A percentile compares a stretch with the other conserved stretches of the same genome.
These are phyloP conservation scores for Sugiyamaella grinbergsii DNA, from an alignment of 1,139 yeast genomes.

Conservation along the genomic window DNA sequence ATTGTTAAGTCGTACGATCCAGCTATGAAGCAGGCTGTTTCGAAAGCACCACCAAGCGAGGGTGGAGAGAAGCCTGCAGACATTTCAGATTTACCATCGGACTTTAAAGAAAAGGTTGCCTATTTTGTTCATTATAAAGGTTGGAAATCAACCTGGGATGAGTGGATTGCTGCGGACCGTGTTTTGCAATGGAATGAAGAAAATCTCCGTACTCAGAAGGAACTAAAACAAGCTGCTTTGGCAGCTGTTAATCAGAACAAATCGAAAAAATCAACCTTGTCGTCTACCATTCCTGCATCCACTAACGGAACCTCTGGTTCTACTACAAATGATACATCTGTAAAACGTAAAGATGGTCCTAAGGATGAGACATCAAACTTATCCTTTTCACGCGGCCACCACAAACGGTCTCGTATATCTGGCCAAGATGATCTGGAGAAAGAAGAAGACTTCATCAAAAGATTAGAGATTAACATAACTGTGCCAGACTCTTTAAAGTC, in stretches of 20 bases:
- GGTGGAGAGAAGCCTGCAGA: slow-evolving; percentile 34
- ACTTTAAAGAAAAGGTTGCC: slow-evolving; percentile 46
- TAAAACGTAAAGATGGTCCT: slow-evolving; percentile 19
- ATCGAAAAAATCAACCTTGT: slow-evolving; percentile 26
- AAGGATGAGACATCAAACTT: slow-evolving; percentile 9
- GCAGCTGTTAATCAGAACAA: slow-evolving; percentile 37
- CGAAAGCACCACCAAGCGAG: slow-evolving; percentile 44
- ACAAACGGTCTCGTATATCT: slow-evolving; percentile 20
- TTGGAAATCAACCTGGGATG: slow-evolving; percentile 97
- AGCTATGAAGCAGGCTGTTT: slow-evolving; percentile 45
- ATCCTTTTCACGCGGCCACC: slow-evolving; percentile 17
- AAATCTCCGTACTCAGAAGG: slow-evolving; percentile 64
- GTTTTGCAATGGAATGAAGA: slow-evolving; percentile 70
- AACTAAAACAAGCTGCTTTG: slow-evolving; percentile 56
- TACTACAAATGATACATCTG: slow-evolving; percentile 3
- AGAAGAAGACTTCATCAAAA: slow-evolving; percentile 46
- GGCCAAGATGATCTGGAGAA: slow-evolving; percentile 42
- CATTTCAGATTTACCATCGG: slow-evolving; percentile 47
- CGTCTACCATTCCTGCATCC: slow-evolving; percentile 13
- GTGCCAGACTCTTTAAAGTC: slow-evolving; percentile 71
- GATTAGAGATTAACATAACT: slow-evolving; percentile 55
- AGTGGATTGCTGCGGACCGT: slow-evolving; percentile 81
- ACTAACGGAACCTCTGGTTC: slow-evolving; percentile 11
- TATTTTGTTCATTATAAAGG: slow-evolving; percentile 89
- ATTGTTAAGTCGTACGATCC: slow-evolving; percentile 66